Evolutionary conservation across 257 asterid genomes (phyloP).

Genomic region (Catharanthus roseus): DNA sequence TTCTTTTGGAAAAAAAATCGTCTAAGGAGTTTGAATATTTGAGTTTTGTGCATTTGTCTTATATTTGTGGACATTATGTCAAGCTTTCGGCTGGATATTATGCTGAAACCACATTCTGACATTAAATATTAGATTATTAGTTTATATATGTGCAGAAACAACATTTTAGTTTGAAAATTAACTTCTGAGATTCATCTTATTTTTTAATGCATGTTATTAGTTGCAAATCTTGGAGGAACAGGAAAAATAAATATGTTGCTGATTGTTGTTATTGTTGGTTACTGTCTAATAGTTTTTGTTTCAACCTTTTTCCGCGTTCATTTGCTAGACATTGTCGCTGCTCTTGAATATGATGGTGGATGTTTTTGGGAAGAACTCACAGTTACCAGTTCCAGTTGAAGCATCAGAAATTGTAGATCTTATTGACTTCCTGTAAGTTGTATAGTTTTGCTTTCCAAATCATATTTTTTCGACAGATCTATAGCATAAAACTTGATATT

Average conservation of each 20-base stretch:
- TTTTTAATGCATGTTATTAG: not conserved
- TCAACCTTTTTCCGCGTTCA: not conserved
- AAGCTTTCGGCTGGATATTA: not conserved
- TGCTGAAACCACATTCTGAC: not conserved
- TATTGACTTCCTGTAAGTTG: constrained; percentile 75
- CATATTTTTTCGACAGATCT: not conserved
- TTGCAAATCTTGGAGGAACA: not conserved
- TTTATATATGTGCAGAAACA: not conserved
- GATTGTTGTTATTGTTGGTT: not conserved
- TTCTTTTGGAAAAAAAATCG: no score
- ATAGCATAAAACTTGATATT: not conserved
- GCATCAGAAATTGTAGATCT: constrained; percentile 85
- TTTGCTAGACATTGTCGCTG: constrained; percentile 56
- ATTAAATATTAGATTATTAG: not conserved
- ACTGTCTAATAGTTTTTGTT: not conserved
- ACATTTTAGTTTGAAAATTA: not conserved
- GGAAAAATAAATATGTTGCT: not conserved
- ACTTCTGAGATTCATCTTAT: not conserved
- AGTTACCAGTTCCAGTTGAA: constrained; percentile 56
- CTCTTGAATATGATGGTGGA: constrained; percentile 69
- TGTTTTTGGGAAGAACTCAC: constrained; percentile 88
- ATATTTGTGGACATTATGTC: not conserved
- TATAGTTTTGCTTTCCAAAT: not conserved
- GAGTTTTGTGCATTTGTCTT: not conserved
- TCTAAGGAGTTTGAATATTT: no score